Evolutionary conservation across 805 yeast species (phyloP).

Genomic region (Candida vartiovaarae): DNA sequence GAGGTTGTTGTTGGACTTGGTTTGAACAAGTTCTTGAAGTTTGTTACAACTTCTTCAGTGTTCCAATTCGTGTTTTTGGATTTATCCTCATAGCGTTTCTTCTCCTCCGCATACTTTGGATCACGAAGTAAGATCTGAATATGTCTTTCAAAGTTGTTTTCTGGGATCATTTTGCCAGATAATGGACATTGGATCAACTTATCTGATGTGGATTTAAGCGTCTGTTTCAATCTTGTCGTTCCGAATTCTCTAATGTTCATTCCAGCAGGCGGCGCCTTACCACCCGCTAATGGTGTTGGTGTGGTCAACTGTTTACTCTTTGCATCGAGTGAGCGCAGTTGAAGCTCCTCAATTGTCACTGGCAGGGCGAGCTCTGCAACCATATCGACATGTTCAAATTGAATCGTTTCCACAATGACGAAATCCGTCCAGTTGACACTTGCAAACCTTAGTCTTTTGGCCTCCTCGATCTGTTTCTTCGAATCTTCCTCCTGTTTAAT

Average conservation of each 20-base stretch:
- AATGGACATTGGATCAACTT: slow-evolving; percentile 63
- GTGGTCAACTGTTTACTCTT: slow-evolving; percentile 16
- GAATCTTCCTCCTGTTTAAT: slow-evolving; percentile 30
- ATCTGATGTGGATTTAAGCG: slow-evolving; percentile 17
- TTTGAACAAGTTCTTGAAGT: slow-evolving; percentile 43
- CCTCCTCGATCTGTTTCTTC: slow-evolving; percentile 27
- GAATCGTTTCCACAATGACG: slow-evolving; percentile 58
- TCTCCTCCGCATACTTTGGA: slow-evolving; percentile 70
- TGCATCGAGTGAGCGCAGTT: slow-evolving; percentile 46
- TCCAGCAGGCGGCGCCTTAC: slow-evolving; percentile 28
- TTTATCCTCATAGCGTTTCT: slow-evolving; percentile 48
- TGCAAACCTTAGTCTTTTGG: slow-evolving; percentile 48
- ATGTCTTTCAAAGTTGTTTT: slow-evolving; percentile 63
- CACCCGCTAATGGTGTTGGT: not conserved
- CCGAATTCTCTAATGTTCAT: slow-evolving; percentile 70
- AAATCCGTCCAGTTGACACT: slow-evolving; percentile 88
- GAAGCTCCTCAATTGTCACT: slow-evolving; percentile 47
- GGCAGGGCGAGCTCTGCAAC: slow-evolving; percentile 49
- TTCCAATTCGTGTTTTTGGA: slow-evolving; percentile 43
- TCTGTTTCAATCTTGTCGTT: slow-evolving; percentile 45
- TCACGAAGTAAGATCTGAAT: slow-evolving; percentile 63
- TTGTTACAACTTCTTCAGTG: slow-evolving; percentile 53
- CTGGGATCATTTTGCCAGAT: slow-evolving; percentile 65
- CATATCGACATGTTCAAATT: slow-evolving; percentile 54
- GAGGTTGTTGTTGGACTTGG: slow-evolving; percentile 16